A percentile compares a stretch with the other conserved stretches of the same genome.
Conservation (phyloP, 371 early-diverging fungal species). For the Mortierella sp. region DNA sequence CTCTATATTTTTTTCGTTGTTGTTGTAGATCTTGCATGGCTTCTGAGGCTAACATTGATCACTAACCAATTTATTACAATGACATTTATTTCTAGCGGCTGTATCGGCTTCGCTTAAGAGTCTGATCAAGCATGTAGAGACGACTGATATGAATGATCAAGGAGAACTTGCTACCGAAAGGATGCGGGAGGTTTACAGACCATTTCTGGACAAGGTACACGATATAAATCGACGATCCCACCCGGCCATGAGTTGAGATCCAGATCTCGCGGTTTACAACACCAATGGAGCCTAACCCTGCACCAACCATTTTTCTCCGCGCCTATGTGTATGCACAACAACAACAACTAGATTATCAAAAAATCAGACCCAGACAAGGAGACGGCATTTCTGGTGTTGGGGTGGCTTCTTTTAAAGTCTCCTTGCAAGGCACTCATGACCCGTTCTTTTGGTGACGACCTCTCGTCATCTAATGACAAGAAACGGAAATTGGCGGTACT, state of each 20-base stretch:
- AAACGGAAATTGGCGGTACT: constrained; percentile 34
- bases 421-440: constrained; percentile 11
- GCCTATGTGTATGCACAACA: neutral
- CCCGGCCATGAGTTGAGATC: neutral
- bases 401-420: constrained; percentile 34
- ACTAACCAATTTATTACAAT: neutral
- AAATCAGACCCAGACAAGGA: constrained; percentile 31
- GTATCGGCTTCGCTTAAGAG: constrained; percentile 20
- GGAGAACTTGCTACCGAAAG: neutral
- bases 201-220: constrained; percentile 41
- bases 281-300: neutral
- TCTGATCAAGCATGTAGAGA: constrained; percentile 18
- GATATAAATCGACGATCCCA: neutral
- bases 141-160: neutral
- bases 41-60: no score
- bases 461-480: constrained; percentile 22
- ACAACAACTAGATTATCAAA: constrained; percentile 31
- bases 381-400: constrained; percentile 31
- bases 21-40: neutral
- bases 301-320: neutral
- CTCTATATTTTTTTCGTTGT: neutral
- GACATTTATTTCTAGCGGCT: neutral
- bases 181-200: constrained; percentile 30
- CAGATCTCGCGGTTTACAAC: neutral
- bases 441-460: constrained; percentile 20